Evolutionary conservation across 306 rosid species (phyloP).

Genomic region (Gillenia trifoliata): DNA sequence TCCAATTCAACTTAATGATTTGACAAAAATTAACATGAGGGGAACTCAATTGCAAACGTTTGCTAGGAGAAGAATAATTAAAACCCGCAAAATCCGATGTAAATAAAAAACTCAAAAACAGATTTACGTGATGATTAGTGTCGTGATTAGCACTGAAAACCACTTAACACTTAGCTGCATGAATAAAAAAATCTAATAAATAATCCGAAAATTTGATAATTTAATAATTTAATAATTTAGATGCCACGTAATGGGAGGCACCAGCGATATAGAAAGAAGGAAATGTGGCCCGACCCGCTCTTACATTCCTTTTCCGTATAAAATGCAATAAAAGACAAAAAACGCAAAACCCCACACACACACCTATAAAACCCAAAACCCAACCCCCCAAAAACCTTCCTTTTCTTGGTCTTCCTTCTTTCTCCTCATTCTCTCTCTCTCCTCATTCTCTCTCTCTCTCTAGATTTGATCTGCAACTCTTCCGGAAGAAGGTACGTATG

Average conservation of each 20-base stretch:
- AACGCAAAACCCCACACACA: not conserved
- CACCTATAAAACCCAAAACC: not conserved
- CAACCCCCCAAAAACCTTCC: not conserved
- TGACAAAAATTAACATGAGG: too few species aligned
- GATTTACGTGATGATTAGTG: too few species aligned
- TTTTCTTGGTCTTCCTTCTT: not conserved
- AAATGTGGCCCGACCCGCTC: not conserved
- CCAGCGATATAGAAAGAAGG: not conserved
- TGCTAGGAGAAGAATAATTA: too few species aligned
- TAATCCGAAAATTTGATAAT: too few species aligned
- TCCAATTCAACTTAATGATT: too few species aligned
- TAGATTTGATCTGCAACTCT: not conserved
- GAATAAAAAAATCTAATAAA: not conserved
- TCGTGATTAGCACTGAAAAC: too few species aligned
- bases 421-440: not conserved
- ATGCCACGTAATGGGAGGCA: not conserved
- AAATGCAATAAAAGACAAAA: not conserved
- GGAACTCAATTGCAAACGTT: too few species aligned
- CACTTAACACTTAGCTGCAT: not conserved
- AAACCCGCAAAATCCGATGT: too few species aligned
- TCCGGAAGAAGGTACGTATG: not conserved
- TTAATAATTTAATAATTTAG: too few species aligned
- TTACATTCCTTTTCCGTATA: not conserved
- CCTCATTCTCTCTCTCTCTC: not conserved
- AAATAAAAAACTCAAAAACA: too few species aligned